Evolutionary conservation across 768 basidiomycete genomes (phyloP).

Genomic region (Lyophyllum decastes): DNA sequence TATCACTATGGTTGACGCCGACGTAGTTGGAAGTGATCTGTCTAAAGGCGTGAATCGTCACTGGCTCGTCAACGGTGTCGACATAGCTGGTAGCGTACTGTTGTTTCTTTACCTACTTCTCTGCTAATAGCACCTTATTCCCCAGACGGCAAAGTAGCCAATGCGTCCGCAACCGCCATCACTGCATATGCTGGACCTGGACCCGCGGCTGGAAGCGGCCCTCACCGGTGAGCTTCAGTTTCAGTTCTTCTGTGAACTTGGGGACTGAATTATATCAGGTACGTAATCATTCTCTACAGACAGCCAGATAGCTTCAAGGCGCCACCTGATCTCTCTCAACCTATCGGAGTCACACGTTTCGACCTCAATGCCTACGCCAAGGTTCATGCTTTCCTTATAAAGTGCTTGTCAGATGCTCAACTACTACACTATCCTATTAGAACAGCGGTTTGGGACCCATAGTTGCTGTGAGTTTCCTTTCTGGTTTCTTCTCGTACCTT

Average conservation of each 20-base stretch:
- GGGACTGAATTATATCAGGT: conserved; percentile 41
- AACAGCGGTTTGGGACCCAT: conserved; percentile 56
- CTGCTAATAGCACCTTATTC: background rate
- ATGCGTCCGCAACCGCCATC: conserved; percentile 46
- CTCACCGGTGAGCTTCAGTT: conserved; percentile 61
- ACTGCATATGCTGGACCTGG: conserved; percentile 74
- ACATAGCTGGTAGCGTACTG: conserved; percentile 37
- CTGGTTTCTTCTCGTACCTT: background rate
- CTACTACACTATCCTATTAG: conserved; percentile 26
- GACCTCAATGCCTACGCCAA: conserved; percentile 59
- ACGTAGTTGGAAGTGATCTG: conserved; percentile 61
- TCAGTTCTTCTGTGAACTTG: background rate
- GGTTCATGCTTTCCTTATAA: conserved; percentile 28
- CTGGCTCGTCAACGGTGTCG: conserved; percentile 77
- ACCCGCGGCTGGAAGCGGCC: conserved; percentile 67
- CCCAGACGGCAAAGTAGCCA: conserved; percentile 40
- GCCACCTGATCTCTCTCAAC: conserved; percentile 53
- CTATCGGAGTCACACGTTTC: conserved; percentile 55
- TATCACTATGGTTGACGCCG: conserved; percentile 76
- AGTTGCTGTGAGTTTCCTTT: conserved; percentile 48
- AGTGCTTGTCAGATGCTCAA: background rate
- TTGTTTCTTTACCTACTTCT: background rate
- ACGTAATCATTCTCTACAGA: conserved; percentile 63
- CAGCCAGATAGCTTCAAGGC: conserved; percentile 67
- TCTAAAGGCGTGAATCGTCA: conserved; percentile 67